Base-by-base conservation (phyloP, 441 rosid species). In the Pelargonium fulgidum region DNA sequence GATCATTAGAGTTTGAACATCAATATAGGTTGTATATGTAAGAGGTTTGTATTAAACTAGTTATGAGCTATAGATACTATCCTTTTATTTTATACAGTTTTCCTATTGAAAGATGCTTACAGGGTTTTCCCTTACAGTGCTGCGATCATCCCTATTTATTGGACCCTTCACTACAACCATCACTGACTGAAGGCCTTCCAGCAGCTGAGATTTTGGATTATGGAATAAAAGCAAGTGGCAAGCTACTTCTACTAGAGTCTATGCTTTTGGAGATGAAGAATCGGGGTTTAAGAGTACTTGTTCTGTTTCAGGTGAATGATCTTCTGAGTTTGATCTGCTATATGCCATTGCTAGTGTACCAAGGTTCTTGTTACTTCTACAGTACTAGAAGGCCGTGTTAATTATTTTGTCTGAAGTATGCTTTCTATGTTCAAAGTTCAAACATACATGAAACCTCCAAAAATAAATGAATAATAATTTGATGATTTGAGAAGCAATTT, bases 201-300 rank as follows among this genome's bases (percentile, higher is more conserved):
- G 44, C 44, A 0, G 44, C 44, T 41, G 44, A 41, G 56, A 29
- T 70, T 70, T 75, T 92, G 77, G 91, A 92, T 73, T 79, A 85
- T 77, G 99, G 87, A 72, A 84, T 88, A 81, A 86, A 89, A 83
- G 99, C 93, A 56, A 87, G 99, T 67, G 96, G 97, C 68, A 95
- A 95, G 80, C 83, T 92, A 70, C 85, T 81, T 68, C 85, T 90
- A 71, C 92, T 95, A 67, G 90, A 89, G 66, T 80, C 77, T 39
- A 80, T 95, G 92, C 97, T 95, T 68, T 70, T 48, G 47, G 91
- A 85, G 75, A 76, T 87, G 69, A 86, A 83, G 77, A 79, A 72
- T 26, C 87, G 36, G 65, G 83, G 85, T 77, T 75, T 83, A 56
- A 89, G 82, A 85, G 97, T 85, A 62, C 83, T 95, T 64, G 68